Evolutionary conservation across 176 grass and related monocot genomes (phyloP), one percentile per base, ranked within the genome.

Genomic region (Phoenix roebelenii): DNA sequence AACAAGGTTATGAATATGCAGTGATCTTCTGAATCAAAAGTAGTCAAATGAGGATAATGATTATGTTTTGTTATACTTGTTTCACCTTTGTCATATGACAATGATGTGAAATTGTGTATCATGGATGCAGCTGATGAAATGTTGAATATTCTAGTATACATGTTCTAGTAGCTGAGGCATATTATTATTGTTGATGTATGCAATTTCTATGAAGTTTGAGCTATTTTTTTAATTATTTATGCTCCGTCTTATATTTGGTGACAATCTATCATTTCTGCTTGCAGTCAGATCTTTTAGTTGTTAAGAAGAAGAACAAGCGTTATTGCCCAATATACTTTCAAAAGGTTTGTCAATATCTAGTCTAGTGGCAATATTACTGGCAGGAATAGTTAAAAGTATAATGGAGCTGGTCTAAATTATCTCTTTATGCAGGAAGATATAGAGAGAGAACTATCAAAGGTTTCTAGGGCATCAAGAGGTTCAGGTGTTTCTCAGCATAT

Each of bases 281-380:
- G 39, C 81, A 97, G 92, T 97, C 81, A 54, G 87, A 97, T 80
- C 75, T 88, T 26, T 72, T 97, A 78, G 84, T 97, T 53, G 54
- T 97, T 67, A 88, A 85, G 73, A 97, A 91, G 55, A 89, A 88
- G 72, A 98, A 98, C 68, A 98, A 77, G 76, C 79, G 87, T 12
- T 98, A 88, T 53, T 98, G 87, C 52, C 93, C 87, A 22, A 76
- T 92, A 98, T 98, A 98, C 77, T 98, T 98, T 63, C 84, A 88
- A 76, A 98, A 91, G 87, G 87, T 90, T 74, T 55, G 75, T 16
- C 58, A 69, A 1, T 6, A 23, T 25, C 24, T 55, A 39, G 52
- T 70, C 69, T 70, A 22, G 22, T 54, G 18, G 9, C 4, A 17
- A 35, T 18, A 55, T 20, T 16, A 23, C 29, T 22, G 17, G 0